phyloP scores from a whole-genome alignment of 1,139 yeast species.

The Suhomyces wounanorum region DNA sequence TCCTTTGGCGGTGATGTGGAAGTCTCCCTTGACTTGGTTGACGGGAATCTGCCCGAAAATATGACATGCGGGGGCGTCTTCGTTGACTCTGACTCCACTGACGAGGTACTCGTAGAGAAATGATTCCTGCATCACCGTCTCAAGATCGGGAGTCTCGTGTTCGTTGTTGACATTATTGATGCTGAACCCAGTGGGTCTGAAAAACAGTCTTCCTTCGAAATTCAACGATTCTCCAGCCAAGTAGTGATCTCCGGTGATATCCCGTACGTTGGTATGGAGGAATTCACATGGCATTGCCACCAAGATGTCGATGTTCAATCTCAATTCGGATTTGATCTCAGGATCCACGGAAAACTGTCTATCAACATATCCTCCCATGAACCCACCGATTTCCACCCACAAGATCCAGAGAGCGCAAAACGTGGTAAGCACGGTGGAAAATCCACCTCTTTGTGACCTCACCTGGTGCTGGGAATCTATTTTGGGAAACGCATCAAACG shows the following conservation, averaged over 20 bases:
- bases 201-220: conserved; percentile 62
- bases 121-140: conserved; percentile 64
- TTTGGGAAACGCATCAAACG: conserved; percentile 89
- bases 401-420: conserved; percentile 64
- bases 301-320: conserved; percentile 75
- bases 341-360: conserved; percentile 77
- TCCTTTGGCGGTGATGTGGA: conserved; percentile 81
- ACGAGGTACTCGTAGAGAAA: conserved; percentile 61
- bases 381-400: conserved; percentile 88
- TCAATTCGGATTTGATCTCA: conserved; percentile 58
- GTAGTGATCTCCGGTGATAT: conserved; percentile 73
- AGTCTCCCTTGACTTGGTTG: conserved; percentile 81
- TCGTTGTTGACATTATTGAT: conserved; percentile 48
- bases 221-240: conserved; percentile 75
- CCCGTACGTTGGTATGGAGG: conserved; percentile 75
- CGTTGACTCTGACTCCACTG: conserved; percentile 40
- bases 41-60: conserved; percentile 86
- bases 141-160: conserved; percentile 65
- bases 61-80: conserved; percentile 79
- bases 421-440: conserved; percentile 66
- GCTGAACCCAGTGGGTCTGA: conserved; percentile 49
- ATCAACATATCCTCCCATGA: conserved; percentile 78
- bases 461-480: conserved; percentile 76
- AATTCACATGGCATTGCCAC: conserved; percentile 84
- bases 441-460: conserved; percentile 74